Evolutionary conservation across 768 basidiomycete species (phyloP), one percentile per base, ranked within the genome.

Genomic region (Glaciozyma antarctica): DNA sequence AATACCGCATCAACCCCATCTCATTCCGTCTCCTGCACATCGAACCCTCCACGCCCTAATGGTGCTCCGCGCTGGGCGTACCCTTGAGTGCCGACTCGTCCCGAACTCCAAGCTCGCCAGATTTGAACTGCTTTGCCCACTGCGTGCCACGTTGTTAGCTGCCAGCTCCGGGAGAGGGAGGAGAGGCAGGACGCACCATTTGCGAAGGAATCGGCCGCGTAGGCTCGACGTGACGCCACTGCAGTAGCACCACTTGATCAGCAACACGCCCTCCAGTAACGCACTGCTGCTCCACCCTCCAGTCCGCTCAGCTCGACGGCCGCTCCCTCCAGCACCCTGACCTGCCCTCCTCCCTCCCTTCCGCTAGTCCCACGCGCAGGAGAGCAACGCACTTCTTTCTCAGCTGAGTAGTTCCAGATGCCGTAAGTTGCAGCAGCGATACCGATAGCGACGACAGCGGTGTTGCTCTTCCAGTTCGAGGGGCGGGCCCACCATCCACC

Each of bases 401-500:
- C 82, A 19, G 89, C 88, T 69, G 87, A 89, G 65, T 86, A 76
- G 41, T 77, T 81, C 85, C 86, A 92, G 16, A 86, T 78, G 32
- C 79, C 81, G 67, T 85, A 90, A 10, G 84, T 83, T 7, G 85
- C 77, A 4, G 82, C 80, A 48, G 83, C 77, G 62, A 93, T 86
- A 5, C 88, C 88, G 61, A 81, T 79, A 65, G 83, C 81, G 22
- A 82, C 81, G 59, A 94, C 82, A 1, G 82, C 83, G 3, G 92
- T 94, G 79, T 92, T 93, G 32, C 83, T 76, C 64, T 83, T 84
- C 92, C 92, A 95, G 79, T 92, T 94, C 28, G 84, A 79, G 10
- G 92, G 92, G 24, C 89, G 84, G 44, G 85, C 83, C 92, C 92
- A 97, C 92, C 92, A 97, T 73, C 92, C 92, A 79, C 92, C 90